Evolutionary conservation across 441 rosid species (phyloP), one percentile per base, ranked within the genome.

Genomic region (Geranium incanum): DNA sequence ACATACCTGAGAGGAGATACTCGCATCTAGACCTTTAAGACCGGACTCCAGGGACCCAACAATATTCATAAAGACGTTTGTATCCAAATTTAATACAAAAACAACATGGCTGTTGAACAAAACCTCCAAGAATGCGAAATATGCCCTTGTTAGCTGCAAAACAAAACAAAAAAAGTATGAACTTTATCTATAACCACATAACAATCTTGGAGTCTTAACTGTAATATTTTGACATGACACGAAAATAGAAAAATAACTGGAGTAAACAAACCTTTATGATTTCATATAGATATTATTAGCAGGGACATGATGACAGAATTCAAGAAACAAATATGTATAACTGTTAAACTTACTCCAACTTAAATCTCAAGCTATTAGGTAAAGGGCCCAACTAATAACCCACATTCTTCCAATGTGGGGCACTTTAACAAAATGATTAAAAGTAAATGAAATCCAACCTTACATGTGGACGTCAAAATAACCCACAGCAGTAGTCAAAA

Each of bases 1-100:
- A 71, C 86, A 73, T 23, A 91, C 99, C 97, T 95, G 98, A 69
- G 97, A 85, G 68, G 98, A 93, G 79, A 95, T 93, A 82, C 78
- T 87, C 41, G 94, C 78, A 80, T 95, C 97, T 76, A 93, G 83
- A 57, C 93, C 97, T 82, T 87, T 93, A 70, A 95, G 93, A 69
- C 99, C 99, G 55, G 98, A 93, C 80, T 93, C 99, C 75, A 95
- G 96, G 65, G 98, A 95, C 50, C 97, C 88, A 57, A 89, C 92
- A 12, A 95, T 84, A 83, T 95, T 97, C 92, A 83, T 86, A 78
- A 95, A 95, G 69, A 97, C 89, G 78, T 85, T 86, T 7, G 90
- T 84, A 77, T 89, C 95, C 76, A 93, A 83, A 84, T 87, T 90
- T 84, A 95, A 77, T 67, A 91, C 75, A 74, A 93, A 88, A 76